A percentile compares a stretch with the other conserved stretches of the same genome.
phyloP scores from a whole-genome alignment of 768 basidiomycete genomes.

The Tylopilus balloui region DNA sequence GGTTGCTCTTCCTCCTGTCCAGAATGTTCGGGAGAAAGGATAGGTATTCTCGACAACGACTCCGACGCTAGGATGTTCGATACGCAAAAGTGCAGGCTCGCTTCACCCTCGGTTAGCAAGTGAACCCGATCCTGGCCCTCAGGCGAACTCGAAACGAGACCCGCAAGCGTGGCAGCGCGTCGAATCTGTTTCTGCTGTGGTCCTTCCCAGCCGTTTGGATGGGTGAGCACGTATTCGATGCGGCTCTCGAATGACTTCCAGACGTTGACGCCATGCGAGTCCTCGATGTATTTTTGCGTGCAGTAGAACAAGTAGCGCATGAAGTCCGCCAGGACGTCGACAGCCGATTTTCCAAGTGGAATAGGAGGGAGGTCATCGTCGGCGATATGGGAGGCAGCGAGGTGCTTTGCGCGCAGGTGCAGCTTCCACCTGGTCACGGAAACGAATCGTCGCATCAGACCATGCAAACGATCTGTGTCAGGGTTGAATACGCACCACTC shows the following conservation, averaged over 20 bases:
- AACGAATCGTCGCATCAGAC: not conserved
- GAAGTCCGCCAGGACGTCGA: slow-evolving; percentile 46
- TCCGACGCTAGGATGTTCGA: slow-evolving; percentile 42
- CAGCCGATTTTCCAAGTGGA: slow-evolving; percentile 38
- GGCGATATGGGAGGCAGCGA: slow-evolving; percentile 28
- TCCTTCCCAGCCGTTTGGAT: slow-evolving; percentile 67
- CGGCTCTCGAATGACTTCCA: slow-evolving; percentile 42
- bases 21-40: slow-evolving; percentile 14
- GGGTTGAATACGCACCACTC: slow-evolving; percentile 35
- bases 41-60: slow-evolving; percentile 14
- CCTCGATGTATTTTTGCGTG: slow-evolving; percentile 43
- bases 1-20: slow-evolving; percentile 22
- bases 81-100: slow-evolving; percentile 55
- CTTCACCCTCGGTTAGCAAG: slow-evolving; percentile 64
- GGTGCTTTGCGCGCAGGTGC: slow-evolving; percentile 36
- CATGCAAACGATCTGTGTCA: not conserved
- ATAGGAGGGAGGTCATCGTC: slow-evolving; percentile 38
- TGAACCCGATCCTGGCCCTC: slow-evolving; percentile 42
- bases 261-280: slow-evolving; percentile 42
- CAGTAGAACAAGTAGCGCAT: slow-evolving; percentile 43
- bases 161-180: slow-evolving; percentile 46
- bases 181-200: slow-evolving; percentile 55
- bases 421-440: slow-evolving; percentile 32
- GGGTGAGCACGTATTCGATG: slow-evolving; percentile 51
- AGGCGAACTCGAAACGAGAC: slow-evolving; percentile 41